A percentile compares a stretch with the other conserved stretches of the same genome.
phyloP scores from a whole-genome alignment of 306 rosid species.

The Trifolium dubium region DNA sequence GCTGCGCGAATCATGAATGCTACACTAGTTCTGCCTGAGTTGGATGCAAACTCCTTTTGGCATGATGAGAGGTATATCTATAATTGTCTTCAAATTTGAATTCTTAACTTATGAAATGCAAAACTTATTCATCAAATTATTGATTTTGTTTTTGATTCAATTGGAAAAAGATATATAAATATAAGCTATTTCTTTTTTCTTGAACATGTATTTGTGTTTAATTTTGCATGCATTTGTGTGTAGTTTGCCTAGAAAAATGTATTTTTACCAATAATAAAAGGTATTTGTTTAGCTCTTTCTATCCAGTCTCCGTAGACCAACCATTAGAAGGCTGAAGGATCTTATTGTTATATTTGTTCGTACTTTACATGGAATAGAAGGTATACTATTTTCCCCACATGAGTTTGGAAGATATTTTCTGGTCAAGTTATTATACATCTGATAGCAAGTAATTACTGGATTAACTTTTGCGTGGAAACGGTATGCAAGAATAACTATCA shows the following conservation, averaged over 20 bases:
- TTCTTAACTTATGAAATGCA: conserved; percentile 23
- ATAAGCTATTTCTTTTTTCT: neutral
- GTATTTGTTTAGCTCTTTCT: neutral
- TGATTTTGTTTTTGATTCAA: conserved; percentile 4
- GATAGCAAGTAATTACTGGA: conserved; percentile 25
- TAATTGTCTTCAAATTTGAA: conserved; percentile 33
- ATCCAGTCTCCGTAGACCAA: neutral
- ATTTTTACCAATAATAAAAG: neutral
- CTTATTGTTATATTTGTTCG: neutral
- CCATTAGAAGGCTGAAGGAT: neutral
- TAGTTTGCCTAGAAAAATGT: neutral
- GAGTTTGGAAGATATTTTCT: conserved; percentile 19
- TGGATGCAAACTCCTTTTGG: conserved; percentile 98
- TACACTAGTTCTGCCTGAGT: conserved; percentile 86
- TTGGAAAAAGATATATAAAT: neutral
- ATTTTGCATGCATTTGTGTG: neutral
- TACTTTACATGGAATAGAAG: conserved; percentile 6
- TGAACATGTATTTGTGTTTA: conserved; percentile 12
- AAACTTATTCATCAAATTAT: conserved; percentile 27
- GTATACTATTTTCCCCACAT: conserved; percentile 12
- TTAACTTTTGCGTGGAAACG: conserved; percentile 2
- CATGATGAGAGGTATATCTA: conserved; percentile 77
- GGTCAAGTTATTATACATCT: conserved; percentile 20
- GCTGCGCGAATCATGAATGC: conserved; percentile 99
- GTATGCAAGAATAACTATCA: neutral